Conservation (phyloP, 441 rosid species). For the Melastoma candidum region DNA sequence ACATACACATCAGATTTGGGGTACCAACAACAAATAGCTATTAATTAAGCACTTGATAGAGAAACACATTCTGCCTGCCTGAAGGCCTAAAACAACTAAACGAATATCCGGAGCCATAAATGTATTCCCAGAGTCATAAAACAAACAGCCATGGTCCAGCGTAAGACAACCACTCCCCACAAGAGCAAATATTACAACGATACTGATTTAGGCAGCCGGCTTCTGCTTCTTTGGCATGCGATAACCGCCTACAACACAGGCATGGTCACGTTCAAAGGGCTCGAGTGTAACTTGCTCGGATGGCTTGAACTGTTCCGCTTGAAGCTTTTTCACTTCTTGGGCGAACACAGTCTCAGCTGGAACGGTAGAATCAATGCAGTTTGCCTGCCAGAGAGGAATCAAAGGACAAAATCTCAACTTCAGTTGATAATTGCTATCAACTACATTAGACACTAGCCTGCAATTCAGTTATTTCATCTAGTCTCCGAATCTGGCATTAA, state of each 20-base stretch:
- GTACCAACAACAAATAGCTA: too few species aligned
- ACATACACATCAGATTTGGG: too few species aligned
- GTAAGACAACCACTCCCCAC: too few species aligned
- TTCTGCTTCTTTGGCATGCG: constrained; percentile 77
- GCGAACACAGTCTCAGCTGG: constrained; percentile 77
- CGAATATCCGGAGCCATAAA: too few species aligned
- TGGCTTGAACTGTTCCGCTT: constrained; percentile 76
- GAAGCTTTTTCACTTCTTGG: constrained; percentile 75
- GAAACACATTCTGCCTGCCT: too few species aligned
- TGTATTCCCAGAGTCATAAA: too few species aligned
- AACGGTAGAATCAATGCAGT: constrained; percentile 75
- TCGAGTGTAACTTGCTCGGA: constrained; percentile 87
- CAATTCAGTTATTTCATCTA: neutral
- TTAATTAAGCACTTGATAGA: too few species aligned
- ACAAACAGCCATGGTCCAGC: too few species aligned
- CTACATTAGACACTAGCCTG: too few species aligned
- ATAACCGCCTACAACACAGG: constrained; percentile 83
- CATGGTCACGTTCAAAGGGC: constrained; percentile 94
- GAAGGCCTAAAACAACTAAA: too few species aligned
- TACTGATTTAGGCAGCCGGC: constrained; percentile 11
- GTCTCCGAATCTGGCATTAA: neutral
- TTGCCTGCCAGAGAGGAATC: constrained; percentile 1
- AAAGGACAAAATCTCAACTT: too few species aligned
- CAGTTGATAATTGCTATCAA: too few species aligned
- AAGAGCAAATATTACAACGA: neutral